Percentiles rank a stretch among this genome's conserved stretches.
Conservation (phyloP, 352 stramenopile genomes). For the Pythium dissimile region DNA sequence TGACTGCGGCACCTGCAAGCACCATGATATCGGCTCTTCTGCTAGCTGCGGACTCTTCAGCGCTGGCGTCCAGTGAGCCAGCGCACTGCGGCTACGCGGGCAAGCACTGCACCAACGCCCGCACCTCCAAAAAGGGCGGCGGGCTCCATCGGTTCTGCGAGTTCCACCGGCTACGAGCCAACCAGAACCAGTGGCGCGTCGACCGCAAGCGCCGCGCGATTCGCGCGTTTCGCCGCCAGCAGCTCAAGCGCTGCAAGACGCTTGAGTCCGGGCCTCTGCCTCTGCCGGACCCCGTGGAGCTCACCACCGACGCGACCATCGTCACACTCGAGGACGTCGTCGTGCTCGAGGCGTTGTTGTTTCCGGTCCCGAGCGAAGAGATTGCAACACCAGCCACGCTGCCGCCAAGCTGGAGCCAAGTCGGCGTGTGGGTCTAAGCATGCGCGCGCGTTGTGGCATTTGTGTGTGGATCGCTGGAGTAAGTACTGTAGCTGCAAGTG, state of each 20-base stretch:
- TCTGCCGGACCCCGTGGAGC: not conserved
- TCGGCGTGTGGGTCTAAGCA: no score
- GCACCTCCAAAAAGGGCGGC: constrained; percentile 64
- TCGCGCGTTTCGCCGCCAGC: not conserved
- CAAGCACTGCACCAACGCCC: constrained; percentile 61
- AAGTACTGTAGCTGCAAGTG: no score
- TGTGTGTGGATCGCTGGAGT: no score
- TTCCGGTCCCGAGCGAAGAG: no score
- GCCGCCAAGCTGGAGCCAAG: no score
- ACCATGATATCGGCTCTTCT: no score
- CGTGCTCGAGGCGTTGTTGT: not conserved
- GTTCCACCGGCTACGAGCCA: constrained; percentile 63
- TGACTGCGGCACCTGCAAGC: no score
- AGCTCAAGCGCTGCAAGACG: not conserved
- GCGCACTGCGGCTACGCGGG: constrained; percentile 58
- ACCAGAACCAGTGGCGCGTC: constrained; percentile 67
- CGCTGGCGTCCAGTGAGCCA: no score
- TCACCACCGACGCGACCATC: not conserved
- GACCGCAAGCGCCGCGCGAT: constrained; percentile 43
- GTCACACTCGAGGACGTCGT: not conserved
- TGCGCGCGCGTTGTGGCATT: no score
- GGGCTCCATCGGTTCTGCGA: constrained; percentile 73
- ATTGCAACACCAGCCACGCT: no score
- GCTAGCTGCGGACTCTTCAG: no score
- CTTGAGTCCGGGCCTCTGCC: not conserved